Base-by-base conservation (phyloP, 2,329 filamentous ascomycete genomes). In the Hypoxylon rubiginosum region DNA sequence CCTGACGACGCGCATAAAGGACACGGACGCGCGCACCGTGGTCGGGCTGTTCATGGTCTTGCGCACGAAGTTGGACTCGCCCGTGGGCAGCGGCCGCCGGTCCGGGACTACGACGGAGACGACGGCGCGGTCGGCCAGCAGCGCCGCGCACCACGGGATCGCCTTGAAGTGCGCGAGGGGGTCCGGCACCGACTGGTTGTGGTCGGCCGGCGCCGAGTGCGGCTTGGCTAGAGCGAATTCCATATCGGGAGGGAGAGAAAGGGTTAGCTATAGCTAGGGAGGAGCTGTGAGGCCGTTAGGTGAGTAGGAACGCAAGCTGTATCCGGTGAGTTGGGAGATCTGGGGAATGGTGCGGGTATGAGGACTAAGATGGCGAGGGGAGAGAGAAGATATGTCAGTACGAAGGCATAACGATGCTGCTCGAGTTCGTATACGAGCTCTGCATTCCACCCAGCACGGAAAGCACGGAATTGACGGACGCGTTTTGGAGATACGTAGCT, bases 111-210 rank as follows among this genome's bases (percentile, higher is more conserved):
- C 17, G 50, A 71, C 50, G 15, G 70, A 32, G 30, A 75, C 39
- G 41, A 71, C 66, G 34, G 65, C 61, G 52, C 66, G 71, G 56
- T 69, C 58, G 2, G 64, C 19, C 15, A 77, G 69, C n/a, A 73
- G 67, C n/a, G 50, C 51, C 8, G 66, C 62, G 58, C 74, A 77
- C 73, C 75, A 76, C 1, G 72, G 73, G 26, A 77, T 73, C 50
- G 72, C 58, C 19, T 68, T 54, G 72, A 76, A 75, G 62, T 76
- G 72, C 41, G 68, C 67, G 41, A 75, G 15, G 4, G 75, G 74
- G 66, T 74, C 70, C 17, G 71, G 26, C 17, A 72, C 63, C 9
- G 66, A 36, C 39, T 75, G 73, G 65, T 71, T 69, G 67, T 72
- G 68, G n/a, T 66, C 62, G 0, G 43, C 57, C 10, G 57, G 30